Evolutionary conservation across 495 filamentous ascomycete genomes (phyloP).

Genomic region (Talaromyces trachyspermus): DNA sequence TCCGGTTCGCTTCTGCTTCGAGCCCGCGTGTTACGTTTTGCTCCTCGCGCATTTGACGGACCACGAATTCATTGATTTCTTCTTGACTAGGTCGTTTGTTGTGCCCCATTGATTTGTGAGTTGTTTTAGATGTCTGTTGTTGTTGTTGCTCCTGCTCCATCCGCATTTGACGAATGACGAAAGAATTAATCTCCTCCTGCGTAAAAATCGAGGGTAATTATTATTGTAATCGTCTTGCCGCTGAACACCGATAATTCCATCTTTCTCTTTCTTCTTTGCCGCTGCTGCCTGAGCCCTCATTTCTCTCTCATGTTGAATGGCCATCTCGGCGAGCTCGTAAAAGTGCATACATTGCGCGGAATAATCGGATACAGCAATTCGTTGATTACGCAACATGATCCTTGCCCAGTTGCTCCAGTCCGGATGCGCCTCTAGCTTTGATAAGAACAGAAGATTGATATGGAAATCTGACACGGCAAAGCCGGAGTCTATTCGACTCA

Average conservation of each 20-base stretch:
- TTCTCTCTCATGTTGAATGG: slow-evolving; percentile 17
- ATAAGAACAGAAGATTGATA: slow-evolving; percentile 22
- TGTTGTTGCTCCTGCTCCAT: not conserved
- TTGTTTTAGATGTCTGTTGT: not conserved
- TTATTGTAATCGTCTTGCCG: too few relatives aligned
- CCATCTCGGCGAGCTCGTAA: slow-evolving; percentile 16
- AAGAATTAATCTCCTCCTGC: slow-evolving; percentile 20
- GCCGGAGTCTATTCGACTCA: slow-evolving; percentile 20
- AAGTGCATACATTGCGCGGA: slow-evolving; percentile 18
- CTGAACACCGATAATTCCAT: too few relatives aligned
- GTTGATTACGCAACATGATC: slow-evolving; percentile 19
- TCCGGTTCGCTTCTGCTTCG: slow-evolving; percentile 21
- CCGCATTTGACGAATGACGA: slow-evolving; percentile 21
- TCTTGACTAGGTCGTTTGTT: slow-evolving; percentile 23
- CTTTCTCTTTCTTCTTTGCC: not conserved
- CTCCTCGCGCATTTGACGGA: slow-evolving; percentile 24
- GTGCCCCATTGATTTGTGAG: slow-evolving; percentile 10
- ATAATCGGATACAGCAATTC: slow-evolving; percentile 14
- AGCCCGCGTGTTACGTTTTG: slow-evolving; percentile 13
- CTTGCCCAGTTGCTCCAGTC: slow-evolving; percentile 24
- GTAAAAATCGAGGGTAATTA: too few relatives aligned
- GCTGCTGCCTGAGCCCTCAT: slow-evolving; percentile 1
- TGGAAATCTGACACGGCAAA: slow-evolving; percentile 22
- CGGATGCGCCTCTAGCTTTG: slow-evolving; percentile 20
- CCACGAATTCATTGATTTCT: slow-evolving; percentile 27